Conservation (phyloP, 257 asterid species). For the Solanum microdontum region DNA sequence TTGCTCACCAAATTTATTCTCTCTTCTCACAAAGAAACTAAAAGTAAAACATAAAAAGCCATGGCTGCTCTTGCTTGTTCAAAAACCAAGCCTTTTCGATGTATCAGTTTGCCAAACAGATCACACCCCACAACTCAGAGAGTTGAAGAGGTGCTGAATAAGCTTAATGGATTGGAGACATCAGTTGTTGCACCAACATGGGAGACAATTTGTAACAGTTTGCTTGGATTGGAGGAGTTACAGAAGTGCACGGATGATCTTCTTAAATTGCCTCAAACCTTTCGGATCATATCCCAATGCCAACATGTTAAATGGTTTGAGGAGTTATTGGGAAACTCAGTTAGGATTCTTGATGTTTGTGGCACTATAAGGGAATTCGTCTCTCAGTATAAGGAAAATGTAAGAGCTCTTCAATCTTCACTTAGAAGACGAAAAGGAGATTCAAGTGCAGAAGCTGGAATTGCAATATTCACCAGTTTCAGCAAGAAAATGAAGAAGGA, state of each 20-base stretch:
- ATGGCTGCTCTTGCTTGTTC: constrained; percentile 1
- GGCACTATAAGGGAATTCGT: constrained; percentile 6
- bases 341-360: constrained; percentile 13
- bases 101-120: constrained; percentile 2
- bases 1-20: not conserved
- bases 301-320: constrained; percentile 7
- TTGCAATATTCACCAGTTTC: not conserved
- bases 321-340: constrained; percentile 10
- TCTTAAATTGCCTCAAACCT: constrained; percentile 12
- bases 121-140: constrained; percentile 4
- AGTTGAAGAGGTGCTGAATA: not conserved
- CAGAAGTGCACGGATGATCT: constrained; percentile 13
- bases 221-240: constrained; percentile 10
- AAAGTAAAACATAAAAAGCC: not conserved
- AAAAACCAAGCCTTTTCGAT: constrained; percentile 7
- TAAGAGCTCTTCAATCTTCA: constrained; percentile 13
- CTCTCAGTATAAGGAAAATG: constrained; percentile 7
- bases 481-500: constrained; percentile 15
- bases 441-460: not conserved
- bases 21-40: not conserved
- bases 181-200: not conserved
- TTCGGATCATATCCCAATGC: not conserved
- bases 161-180: not conserved
- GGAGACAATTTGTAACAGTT: not conserved
- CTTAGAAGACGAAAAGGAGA: constrained; percentile 20